A percentile compares a stretch with the other conserved stretches of the same genome.
phyloP scores from a whole-genome alignment of 2,329 filamentous ascomycete species.

The Aspergillus thermomutatus region DNA sequence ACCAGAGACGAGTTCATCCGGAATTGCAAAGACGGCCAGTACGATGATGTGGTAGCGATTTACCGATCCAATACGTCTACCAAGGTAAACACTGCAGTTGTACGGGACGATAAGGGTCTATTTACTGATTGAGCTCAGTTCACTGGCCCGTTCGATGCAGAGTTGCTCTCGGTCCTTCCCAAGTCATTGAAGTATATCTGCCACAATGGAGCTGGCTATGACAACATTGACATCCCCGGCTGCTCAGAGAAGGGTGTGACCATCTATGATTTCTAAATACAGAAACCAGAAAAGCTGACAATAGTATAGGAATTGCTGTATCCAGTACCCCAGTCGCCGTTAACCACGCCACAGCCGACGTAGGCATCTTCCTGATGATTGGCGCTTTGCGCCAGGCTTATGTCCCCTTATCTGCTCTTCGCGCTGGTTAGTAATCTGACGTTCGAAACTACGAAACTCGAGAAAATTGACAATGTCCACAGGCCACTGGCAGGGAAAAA shows the following conservation, averaged over 20 bases:
- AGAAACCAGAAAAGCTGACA: not conserved
- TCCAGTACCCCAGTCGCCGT: conserved; percentile 47
- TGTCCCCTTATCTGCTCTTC: conserved; percentile 39
- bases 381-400: conserved; percentile 45
- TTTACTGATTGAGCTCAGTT: conserved; percentile 21
- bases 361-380: conserved; percentile 48
- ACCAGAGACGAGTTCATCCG: conserved; percentile 54
- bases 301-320: conserved; percentile 33
- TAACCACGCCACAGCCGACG: conserved; percentile 46
- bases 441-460: not conserved
- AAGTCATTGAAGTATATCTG: conserved; percentile 48
- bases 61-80: conserved; percentile 59
- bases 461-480: conserved; percentile 3
- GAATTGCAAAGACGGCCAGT: conserved; percentile 53
- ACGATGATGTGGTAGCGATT: conserved; percentile 54
- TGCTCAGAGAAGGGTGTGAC: conserved; percentile 45
- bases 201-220: conserved; percentile 59
- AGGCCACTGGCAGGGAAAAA: conserved; percentile 42
- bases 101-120: not conserved
- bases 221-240: conserved; percentile 56
- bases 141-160: conserved; percentile 48
- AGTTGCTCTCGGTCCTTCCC: conserved; percentile 46
- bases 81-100: conserved; percentile 28
- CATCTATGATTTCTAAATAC: not conserved
- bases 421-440: conserved; percentile 31